Evolutionary conservation across 805 yeast genomes (phyloP), one percentile per base, ranked within the genome.

Genomic region (Clavispora fructus): DNA sequence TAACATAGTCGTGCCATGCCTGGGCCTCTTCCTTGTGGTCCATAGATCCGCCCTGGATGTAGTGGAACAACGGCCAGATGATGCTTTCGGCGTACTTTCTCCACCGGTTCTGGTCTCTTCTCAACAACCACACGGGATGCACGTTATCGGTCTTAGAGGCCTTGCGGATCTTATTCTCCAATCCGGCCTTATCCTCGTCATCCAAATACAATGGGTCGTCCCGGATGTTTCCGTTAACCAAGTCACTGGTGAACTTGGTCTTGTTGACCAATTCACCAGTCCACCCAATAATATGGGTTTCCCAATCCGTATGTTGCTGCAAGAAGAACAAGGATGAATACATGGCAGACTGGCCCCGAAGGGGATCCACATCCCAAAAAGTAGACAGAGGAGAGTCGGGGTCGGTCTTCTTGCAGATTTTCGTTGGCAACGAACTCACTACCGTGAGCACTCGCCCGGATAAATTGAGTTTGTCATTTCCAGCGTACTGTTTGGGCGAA

Each of bases 21-120:
- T 78, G 75, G 39, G 81, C 76, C 60, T 87, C 92, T 33, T 76
- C 80, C 28, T 77, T 73, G 5, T 87, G 87, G 60, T 85, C 85
- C 2, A 82, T 75, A 0, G 85, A 78, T 46, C 83, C 83, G 39
- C 84, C 83, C 64, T 88, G 85, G 63, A 94, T 89, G 68, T 94
- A 94, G 61, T 94, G 99, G 66, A 92, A 82, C 2, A 89, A 85
- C 1, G 97, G 97, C 98, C 99, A 94, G 27, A 94, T 70, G 17
- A 84, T 83, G 56, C 85, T 81, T 61, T 92, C 98, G 1, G 97
- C 95, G 60, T 88, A 92, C 54, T 75, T 76, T 54, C 97, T 77
- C 96, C 97, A 92, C 49, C 91, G 73, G 39, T 73, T 73, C 63
- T 87, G 95, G 64, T 86, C 86, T 50, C 83, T 78, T 50, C 94